Conservation (phyloP, 768 basidiomycete species). For the Lactarius evosmus region DNA sequence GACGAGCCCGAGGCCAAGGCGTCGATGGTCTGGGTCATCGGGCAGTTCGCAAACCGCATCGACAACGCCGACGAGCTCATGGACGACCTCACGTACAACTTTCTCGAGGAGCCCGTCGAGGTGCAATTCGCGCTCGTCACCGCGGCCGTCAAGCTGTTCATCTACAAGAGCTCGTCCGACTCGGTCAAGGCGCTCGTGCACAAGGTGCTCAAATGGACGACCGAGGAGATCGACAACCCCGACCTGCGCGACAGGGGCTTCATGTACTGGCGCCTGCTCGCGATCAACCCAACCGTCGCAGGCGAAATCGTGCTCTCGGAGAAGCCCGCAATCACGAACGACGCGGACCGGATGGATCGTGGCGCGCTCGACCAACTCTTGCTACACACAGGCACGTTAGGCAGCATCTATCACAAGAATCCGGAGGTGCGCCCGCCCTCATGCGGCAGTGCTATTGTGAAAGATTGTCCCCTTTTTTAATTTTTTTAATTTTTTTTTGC, state of each 20-base stretch:
- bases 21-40: slow-evolving; percentile 97
- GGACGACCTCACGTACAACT: slow-evolving; percentile 52
- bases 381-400: slow-evolving; percentile 88
- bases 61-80: slow-evolving; percentile 94
- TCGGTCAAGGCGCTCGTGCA: slow-evolving; percentile 86
- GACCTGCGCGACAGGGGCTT: slow-evolving; percentile 96
- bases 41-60: slow-evolving; percentile 93
- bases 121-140: slow-evolving; percentile 95
- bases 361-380: slow-evolving; percentile 93
- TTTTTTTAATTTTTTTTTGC: neutral
- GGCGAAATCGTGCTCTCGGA: slow-evolving; percentile 88
- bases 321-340: slow-evolving; percentile 96
- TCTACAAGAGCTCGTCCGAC: slow-evolving; percentile 81
- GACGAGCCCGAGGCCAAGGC: slow-evolving; percentile 98
- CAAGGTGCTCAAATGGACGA: slow-evolving; percentile 95
- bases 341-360: slow-evolving; percentile 96
- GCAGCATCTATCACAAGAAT: slow-evolving; percentile 97
- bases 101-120: slow-evolving; percentile 39
- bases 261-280: slow-evolving; percentile 99
- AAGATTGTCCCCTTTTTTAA: slow-evolving; percentile 15
- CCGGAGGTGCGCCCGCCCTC: slow-evolving; percentile 65
- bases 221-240: slow-evolving; percentile 97
- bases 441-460: neutral
- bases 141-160: slow-evolving; percentile 93
- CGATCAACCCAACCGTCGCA: slow-evolving; percentile 86